Percentiles rank a stretch among this genome's conserved stretches.
These are phyloP conservation scores for Flaveria linearis DNA, from an alignment of 129 eudicot species.

Conservation along the genomic window DNA sequence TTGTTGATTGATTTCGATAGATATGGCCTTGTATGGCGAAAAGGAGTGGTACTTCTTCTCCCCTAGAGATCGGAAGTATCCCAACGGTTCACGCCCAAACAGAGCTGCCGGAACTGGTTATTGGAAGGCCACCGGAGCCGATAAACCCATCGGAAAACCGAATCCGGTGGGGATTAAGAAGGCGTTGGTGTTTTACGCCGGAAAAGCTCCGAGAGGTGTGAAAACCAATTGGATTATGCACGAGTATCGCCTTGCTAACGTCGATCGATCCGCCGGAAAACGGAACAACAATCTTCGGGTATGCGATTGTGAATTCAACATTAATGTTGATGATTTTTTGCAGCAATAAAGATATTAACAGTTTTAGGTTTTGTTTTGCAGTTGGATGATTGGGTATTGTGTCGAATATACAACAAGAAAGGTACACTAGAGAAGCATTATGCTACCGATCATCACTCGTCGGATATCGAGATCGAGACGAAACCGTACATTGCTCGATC, in stretches of 20 bases:
- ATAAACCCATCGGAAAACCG: too few species aligned
- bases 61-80: too few species aligned
- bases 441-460: conserved; percentile 34
- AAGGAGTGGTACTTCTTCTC: too few species aligned
- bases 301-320: not conserved
- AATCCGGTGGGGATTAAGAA: too few species aligned
- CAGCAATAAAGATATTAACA: not conserved
- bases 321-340: not conserved
- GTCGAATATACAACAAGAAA: conserved; percentile 76
- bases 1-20: too few species aligned
- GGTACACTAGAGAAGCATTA: conserved; percentile 57
- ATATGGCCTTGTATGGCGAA: too few species aligned
- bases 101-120: too few species aligned
- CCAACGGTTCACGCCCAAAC: too few species aligned
- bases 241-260: conserved; percentile 68
- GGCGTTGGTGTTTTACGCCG: too few species aligned
- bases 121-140: too few species aligned
- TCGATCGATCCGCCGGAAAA: conserved; percentile 63
- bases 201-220: too few species aligned
- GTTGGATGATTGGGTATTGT: conserved; percentile 79
- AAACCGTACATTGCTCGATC: conserved; percentile 40
- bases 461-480: conserved; percentile 48
- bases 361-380: conserved; percentile 24
- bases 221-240: conserved; percentile 78
- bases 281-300: conserved; percentile 59